Evolutionary conservation across 129 eudicot species (phyloP).

Genomic region (Tagetes erecta): DNA sequence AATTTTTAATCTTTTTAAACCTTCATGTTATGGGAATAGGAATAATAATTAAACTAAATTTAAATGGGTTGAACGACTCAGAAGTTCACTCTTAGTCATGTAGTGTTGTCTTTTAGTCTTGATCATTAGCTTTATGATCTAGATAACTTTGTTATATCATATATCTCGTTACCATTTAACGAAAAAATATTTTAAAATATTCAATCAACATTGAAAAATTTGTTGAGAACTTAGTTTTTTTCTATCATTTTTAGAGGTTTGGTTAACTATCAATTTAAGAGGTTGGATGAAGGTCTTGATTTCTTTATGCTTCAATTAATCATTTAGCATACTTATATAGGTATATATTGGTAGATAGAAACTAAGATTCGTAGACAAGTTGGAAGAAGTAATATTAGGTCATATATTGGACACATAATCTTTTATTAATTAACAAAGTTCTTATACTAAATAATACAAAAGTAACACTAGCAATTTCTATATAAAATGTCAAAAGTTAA

Average conservation of each 20-base stretch:
- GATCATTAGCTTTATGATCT: too few species aligned
- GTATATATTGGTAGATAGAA: conserved; percentile 15
- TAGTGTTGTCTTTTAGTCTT: too few species aligned
- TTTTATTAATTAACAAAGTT: conserved; percentile 15
- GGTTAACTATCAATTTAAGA: background rate
- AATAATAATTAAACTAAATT: too few species aligned
- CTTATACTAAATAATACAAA: conserved; percentile 6
- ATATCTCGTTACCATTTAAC: too few species aligned
- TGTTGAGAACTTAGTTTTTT: background rate
- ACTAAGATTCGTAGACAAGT: conserved; percentile 27
- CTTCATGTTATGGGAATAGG: too few species aligned
- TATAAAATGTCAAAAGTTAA: background rate
- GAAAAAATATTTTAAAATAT: background rate
- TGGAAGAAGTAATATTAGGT: conserved; percentile 17
- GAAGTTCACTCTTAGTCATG: too few species aligned
- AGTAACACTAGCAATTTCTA: background rate
- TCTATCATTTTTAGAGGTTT: background rate
- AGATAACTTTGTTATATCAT: too few species aligned
- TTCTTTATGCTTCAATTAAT: background rate
- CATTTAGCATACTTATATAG: too few species aligned
- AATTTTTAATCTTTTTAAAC: background rate
- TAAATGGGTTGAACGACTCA: too few species aligned
- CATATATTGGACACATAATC: conserved; percentile 9
- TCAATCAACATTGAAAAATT: background rate
- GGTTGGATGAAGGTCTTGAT: background rate